Evolutionary conservation across 73 alveolate genomes (phyloP).

Genomic region (Chromera velia): DNA sequence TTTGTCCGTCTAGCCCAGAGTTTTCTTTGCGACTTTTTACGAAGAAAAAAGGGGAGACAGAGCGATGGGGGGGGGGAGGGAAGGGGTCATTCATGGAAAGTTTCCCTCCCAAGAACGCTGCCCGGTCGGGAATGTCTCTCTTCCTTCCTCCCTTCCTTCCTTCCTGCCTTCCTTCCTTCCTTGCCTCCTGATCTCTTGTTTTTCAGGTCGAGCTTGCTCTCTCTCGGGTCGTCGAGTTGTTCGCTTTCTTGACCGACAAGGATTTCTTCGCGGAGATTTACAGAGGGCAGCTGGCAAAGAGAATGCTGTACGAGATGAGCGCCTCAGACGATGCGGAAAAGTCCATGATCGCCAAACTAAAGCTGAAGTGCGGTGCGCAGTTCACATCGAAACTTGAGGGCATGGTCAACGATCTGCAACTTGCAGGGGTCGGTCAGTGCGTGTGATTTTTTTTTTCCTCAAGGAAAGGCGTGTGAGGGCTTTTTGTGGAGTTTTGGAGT

Average conservation of each 20-base stretch:
- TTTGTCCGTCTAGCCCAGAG: too few relatives aligned
- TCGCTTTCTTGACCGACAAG: constrained; percentile 62
- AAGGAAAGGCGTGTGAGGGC: constrained; percentile 18
- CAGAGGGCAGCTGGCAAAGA: constrained; percentile 57
- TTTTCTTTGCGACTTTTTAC: too few relatives aligned
- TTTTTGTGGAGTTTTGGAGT: too few relatives aligned
- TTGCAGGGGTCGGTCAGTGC: constrained; percentile 26
- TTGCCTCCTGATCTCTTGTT: neutral
- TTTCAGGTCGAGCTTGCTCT: constrained; percentile 15
- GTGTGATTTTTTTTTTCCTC: neutral
- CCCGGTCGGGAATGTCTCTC: neutral
- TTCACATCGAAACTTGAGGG: constrained; percentile 70
- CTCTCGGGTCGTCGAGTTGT: constrained; percentile 50
- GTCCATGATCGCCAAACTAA: constrained; percentile 55
- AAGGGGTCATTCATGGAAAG: too few relatives aligned
- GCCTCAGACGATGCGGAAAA: constrained; percentile 56
- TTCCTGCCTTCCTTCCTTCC: neutral
- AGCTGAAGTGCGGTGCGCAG: constrained; percentile 65
- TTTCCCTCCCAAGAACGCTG: too few relatives aligned
- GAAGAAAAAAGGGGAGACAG: too few relatives aligned
- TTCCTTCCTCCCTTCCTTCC: neutral
- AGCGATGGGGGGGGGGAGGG: too few relatives aligned
- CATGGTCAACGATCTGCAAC: constrained; percentile 55
- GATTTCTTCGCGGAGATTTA: constrained; percentile 65
- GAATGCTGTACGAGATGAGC: constrained; percentile 58